Evolutionary conservation across 177 flowering plant genomes (phyloP), one percentile per base, ranked within the genome.

Genomic region (Vitis hybrid): DNA sequence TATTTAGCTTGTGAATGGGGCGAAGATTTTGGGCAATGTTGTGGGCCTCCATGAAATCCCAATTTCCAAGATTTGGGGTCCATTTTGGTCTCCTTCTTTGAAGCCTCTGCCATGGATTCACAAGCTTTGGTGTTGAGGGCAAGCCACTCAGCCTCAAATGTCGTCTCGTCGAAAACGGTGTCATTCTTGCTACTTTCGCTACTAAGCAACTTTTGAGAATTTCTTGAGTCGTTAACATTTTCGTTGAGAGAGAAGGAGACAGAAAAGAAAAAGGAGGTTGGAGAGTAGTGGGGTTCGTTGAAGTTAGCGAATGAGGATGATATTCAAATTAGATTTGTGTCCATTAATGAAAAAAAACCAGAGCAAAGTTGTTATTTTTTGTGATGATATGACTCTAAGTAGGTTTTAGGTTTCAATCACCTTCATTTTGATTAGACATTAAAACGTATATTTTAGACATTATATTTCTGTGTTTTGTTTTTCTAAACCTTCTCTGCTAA

Each of bases 31-130:
- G 91, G 2, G 94, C 98, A 32, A 91, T 79, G 62, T 88, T 88
- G 46, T 69, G 80, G 12, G 86, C 84, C 74, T 93, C 98, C 97
- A 91, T 91, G 56, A 85, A 58, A 74, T 88, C 92, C 98, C 97
- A 91, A 93, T 79, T 93, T 93, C 98, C 98, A 93, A 15, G 97
- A 93, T 73, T 80, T 90, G 15, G 90, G 86, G 69, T 84, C 51
- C 53, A 59, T n/a, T 21, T 58, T 66, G 27, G 54, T 74, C 73
- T 81, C 86, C 49, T 53, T 77, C 64, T 75, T 74, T 1, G 90
- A 81, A n/a, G 79, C 64, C 67, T 90, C 88, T 11, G 86, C 94
- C 93, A 91, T 87, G 27, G 84, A 59, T 41, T 81, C 75, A 32
- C 92, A 80, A 18, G 92, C 92, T 63, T 66, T 52, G 24, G 90